phyloP scores from a whole-genome alignment of 2,329 filamentous ascomycete species.

The Pseudodiploospora longispora region DNA sequence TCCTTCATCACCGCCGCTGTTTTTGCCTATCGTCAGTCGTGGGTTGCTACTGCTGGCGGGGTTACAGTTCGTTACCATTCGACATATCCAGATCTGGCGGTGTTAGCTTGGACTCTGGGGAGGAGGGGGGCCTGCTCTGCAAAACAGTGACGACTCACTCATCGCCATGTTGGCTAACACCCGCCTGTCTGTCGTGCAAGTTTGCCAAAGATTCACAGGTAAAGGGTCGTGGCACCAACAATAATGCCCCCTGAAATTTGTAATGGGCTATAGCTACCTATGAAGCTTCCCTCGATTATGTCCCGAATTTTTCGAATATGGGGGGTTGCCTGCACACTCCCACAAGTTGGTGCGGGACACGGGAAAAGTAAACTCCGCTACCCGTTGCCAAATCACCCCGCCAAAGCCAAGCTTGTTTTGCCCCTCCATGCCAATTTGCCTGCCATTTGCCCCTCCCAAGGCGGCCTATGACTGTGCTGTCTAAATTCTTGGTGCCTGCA shows the following conservation, averaged over 20 bases:
- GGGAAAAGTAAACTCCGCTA: constrained; percentile 26
- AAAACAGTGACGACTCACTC: constrained; percentile 23
- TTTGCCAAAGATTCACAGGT: constrained; percentile 10
- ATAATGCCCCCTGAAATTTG: constrained; percentile 16
- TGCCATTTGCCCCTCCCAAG: no score
- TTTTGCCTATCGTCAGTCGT: constrained; percentile 14
- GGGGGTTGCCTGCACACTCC: constrained; percentile 20
- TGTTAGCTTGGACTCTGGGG: constrained; percentile 24
- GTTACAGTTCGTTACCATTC: constrained; percentile 53
- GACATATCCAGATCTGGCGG: constrained; percentile 69
- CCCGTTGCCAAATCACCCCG: constrained; percentile 14
- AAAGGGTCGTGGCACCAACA: constrained; percentile 5
- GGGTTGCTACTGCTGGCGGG: constrained; percentile 3
- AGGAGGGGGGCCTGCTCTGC: no score
- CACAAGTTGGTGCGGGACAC: constrained; percentile 17
- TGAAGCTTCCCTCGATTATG: constrained; percentile 18
- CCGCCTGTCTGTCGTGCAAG: constrained; percentile 16
- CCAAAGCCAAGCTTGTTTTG: constrained; percentile 7
- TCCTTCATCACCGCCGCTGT: constrained; percentile 78
- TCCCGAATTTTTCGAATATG: constrained; percentile 27
- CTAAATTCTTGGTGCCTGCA: no score
- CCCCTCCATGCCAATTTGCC: constrained; percentile 9
- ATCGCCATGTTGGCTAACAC: constrained; percentile 27
- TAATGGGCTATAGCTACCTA: constrained; percentile 20
- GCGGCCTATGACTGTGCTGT: no score